Evolutionary conservation across 106 monocot genomes (phyloP).

Genomic region (Phalaenopsis aphrodite): DNA sequence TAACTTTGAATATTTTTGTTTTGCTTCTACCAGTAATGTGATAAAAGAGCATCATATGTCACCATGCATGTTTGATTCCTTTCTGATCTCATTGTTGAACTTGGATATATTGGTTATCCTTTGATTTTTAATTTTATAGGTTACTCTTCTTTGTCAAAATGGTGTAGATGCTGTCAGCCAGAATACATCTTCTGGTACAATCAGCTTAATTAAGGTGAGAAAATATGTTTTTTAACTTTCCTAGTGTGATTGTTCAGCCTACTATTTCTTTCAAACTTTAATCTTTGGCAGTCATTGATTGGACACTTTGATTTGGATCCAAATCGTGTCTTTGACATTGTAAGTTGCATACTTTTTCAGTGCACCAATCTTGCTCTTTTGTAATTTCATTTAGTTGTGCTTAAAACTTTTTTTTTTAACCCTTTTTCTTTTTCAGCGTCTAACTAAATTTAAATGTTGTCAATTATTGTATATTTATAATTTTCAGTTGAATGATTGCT

Average conservation of each 20-base stretch:
- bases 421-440: neutral
- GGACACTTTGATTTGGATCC: slow-evolving; percentile 99
- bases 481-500: neutral
- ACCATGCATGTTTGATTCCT: neutral
- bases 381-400: neutral
- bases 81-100: neutral
- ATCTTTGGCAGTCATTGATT: slow-evolving; percentile 74
- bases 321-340: slow-evolving; percentile 99
- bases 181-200: slow-evolving; percentile 45
- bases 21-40: neutral
- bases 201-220: slow-evolving; percentile 82
- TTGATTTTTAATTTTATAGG: slow-evolving; percentile 30
- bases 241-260: neutral
- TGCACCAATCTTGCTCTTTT: neutral
- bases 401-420: neutral
- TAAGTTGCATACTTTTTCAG: slow-evolving; percentile 27
- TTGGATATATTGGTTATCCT: neutral
- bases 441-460: neutral
- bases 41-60: neutral
- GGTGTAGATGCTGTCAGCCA: slow-evolving; percentile 39
- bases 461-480: neutral
- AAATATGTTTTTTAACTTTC: neutral
- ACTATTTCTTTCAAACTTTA: neutral
- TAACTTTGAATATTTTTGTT: neutral
- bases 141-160: slow-evolving; percentile 90